phyloP scores from a whole-genome alignment of 768 basidiomycete species.

The Trametopsis cervina region DNA sequence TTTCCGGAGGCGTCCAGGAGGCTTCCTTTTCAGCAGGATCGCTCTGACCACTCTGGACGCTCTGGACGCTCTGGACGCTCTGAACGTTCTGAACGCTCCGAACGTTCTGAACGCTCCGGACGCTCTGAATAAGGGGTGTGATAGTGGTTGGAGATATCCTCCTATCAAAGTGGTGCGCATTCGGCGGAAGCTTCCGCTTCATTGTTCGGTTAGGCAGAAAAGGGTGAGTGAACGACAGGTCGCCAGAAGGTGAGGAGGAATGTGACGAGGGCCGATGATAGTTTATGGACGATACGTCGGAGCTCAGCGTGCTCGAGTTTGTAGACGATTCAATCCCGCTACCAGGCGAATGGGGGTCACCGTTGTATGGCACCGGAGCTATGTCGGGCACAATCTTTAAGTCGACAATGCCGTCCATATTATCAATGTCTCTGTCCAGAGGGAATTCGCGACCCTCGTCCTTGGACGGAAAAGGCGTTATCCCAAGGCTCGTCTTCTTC shows the following conservation, averaged over 20 bases:
- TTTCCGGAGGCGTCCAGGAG: constrained; percentile 66
- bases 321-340: constrained; percentile 33
- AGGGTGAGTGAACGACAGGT: constrained; percentile 36
- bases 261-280: constrained; percentile 15
- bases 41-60: too few species aligned
- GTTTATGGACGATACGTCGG: constrained; percentile 21
- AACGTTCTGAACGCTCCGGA: too few species aligned
- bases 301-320: constrained; percentile 23
- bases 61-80: too few species aligned
- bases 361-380: neutral
- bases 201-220: constrained; percentile 20
- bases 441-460: constrained; percentile 28
- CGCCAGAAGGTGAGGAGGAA: constrained; percentile 34
- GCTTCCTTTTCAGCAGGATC: constrained; percentile 8
- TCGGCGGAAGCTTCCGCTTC: constrained; percentile 18
- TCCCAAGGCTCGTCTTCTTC: constrained; percentile 22
- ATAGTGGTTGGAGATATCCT: constrained; percentile 50
- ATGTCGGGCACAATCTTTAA: constrained; percentile 1
- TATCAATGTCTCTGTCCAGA: constrained; percentile 62
- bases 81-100: too few species aligned
- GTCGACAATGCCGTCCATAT: constrained; percentile 82
- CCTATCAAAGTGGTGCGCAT: constrained; percentile 20
- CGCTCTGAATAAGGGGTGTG: constrained; percentile 7
- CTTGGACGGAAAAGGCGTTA: constrained; percentile 25
- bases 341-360: constrained; percentile 32